A percentile compares a stretch with the other conserved stretches of the same genome.
phyloP scores from a whole-genome alignment of 768 basidiomycete genomes.

The Sporobolomyces phaffii region DNA sequence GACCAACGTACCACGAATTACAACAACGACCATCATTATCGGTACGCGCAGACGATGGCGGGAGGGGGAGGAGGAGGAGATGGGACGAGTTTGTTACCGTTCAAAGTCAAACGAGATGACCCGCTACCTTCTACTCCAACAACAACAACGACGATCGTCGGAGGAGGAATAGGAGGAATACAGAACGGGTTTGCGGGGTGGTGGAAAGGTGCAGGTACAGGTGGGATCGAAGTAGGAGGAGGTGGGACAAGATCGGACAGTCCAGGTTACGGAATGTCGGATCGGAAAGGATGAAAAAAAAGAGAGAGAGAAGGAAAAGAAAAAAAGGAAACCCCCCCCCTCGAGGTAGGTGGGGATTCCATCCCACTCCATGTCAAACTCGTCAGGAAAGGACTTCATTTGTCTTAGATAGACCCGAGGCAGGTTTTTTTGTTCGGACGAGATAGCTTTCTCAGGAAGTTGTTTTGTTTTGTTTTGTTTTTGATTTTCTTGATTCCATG shows the following conservation, averaged over 20 bases:
- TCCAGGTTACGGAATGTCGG: no score
- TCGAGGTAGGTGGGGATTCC: no score
- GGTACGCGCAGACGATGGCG: no score
- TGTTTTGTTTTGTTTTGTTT: no score
- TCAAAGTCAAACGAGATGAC: conserved; percentile 3
- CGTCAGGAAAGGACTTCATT: not conserved
- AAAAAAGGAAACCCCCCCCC: no score
- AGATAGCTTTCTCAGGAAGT: no score
- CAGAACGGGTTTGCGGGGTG: not conserved
- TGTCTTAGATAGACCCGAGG: not conserved
- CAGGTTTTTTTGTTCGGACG: no score
- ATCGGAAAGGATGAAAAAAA: not conserved
- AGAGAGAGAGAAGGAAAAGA: no score
- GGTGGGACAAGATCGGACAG: not conserved
- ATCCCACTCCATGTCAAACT: no score
- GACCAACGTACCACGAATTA: no score
- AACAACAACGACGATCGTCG: not conserved
- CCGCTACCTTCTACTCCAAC: not conserved
- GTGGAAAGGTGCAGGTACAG: not conserved
- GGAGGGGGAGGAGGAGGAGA: not conserved
- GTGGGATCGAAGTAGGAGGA: not conserved
- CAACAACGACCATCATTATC: not conserved
- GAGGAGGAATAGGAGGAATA: no score
- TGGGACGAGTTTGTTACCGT: not conserved
- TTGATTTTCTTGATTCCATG: no score